Conservation (phyloP, 352 stramenopile species). For the Globisporangium emineosum region DNA sequence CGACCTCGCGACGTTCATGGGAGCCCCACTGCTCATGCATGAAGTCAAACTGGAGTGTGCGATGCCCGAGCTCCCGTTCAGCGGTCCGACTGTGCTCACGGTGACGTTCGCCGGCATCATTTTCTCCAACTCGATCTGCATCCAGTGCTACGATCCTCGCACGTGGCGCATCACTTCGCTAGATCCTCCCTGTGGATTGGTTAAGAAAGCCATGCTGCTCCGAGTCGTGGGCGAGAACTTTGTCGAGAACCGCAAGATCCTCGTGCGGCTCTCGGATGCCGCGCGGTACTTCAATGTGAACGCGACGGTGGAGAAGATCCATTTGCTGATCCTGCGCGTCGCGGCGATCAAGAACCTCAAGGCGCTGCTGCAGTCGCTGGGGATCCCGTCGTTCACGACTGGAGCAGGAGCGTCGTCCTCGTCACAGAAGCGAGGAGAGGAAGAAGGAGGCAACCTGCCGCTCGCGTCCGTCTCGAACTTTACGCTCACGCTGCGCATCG, state of each 20-base stretch:
- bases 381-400: constrained; percentile 12
- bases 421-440: constrained; percentile 24
- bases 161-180: constrained; percentile 41
- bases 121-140: constrained; percentile 63
- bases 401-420: background rate
- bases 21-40: background rate
- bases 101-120: constrained; percentile 42
- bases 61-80: constrained; percentile 58
- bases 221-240: constrained; percentile 57
- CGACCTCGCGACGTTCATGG: constrained; percentile 18
- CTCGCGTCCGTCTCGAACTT: constrained; percentile 24
- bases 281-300: constrained; percentile 32
- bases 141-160: constrained; percentile 71
- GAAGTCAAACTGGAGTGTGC: constrained; percentile 48
- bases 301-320: constrained; percentile 39
- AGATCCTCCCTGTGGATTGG: constrained; percentile 44
- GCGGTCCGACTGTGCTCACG: constrained; percentile 40
- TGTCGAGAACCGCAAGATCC: constrained; percentile 64
- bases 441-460: constrained; percentile 26
- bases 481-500: constrained; percentile 44
- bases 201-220: constrained; percentile 26
- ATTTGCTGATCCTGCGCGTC: constrained; percentile 51
- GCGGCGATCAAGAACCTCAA: constrained; percentile 46
- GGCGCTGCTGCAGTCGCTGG: constrained; percentile 29
- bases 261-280: constrained; percentile 50